These are phyloP conservation scores for Elsinoe necatrix DNA, from an alignment of 2,329 filamentous ascomycete genomes.

Conservation along the genomic window DNA sequence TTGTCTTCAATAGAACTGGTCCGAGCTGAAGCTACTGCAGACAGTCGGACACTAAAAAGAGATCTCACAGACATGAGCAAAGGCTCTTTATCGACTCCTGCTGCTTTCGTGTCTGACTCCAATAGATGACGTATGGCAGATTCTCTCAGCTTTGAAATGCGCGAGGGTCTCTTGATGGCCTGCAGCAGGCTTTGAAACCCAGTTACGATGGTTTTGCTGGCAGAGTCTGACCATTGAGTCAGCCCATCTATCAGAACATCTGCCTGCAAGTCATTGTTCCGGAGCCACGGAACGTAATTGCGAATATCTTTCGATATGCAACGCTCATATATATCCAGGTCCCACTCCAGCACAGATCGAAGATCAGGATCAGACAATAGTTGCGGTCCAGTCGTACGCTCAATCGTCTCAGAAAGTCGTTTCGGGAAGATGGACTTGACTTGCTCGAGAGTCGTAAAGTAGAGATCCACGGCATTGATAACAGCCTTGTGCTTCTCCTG, in stretches of 20 bases:
- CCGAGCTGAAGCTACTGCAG: neutral
- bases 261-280: conserved; percentile 58
- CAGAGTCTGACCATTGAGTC: conserved; percentile 62
- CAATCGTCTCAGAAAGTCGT: conserved; percentile 61
- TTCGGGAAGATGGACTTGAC: conserved; percentile 68
- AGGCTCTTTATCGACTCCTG: conserved; percentile 16
- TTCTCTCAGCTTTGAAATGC: conserved; percentile 13
- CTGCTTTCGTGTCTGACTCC: conserved; percentile 14
- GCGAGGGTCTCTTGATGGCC: neutral
- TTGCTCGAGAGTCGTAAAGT: conserved; percentile 66
- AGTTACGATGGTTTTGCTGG: conserved; percentile 57
- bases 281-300: conserved; percentile 79
- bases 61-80: conserved; percentile 16
- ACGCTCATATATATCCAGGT: conserved; percentile 65
- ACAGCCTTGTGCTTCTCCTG: conserved; percentile 45
- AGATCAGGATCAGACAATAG: conserved; percentile 66
- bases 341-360: conserved; percentile 57
- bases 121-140: conserved; percentile 13
- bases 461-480: conserved; percentile 59
- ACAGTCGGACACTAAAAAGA: conserved; percentile 15
- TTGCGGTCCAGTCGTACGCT: conserved; percentile 58
- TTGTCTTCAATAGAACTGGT: neutral
- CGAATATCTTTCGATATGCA: conserved; percentile 79
- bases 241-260: conserved; percentile 34
- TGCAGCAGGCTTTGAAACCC: conserved; percentile 27